Base-by-base conservation (phyloP, 768 basidiomycete species). In the Tylopilus sp. region DNA sequence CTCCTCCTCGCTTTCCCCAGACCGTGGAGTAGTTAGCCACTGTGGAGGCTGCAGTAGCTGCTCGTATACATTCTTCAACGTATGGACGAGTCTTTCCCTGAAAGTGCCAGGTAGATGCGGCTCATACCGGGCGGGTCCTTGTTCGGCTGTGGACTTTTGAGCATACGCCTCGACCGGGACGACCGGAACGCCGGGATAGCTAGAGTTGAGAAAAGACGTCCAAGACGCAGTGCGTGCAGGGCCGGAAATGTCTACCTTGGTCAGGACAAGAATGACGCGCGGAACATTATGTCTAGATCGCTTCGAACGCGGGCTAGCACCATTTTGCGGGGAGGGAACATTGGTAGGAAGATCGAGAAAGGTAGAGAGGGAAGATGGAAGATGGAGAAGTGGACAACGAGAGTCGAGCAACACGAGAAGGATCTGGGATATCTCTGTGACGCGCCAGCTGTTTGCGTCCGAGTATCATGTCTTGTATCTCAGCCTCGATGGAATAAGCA, bases 391-490 rank as follows among this genome's bases (percentile, higher is more conserved):
- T 0, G 96, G 94, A 64, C 91, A 94, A 36, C 96, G 86, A 16
- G 89, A 87, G 69, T 97, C 95, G 30, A 96, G 78, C 38, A 98
- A 81, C 45, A 96, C 78, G 45, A 97, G 82, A 19, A 98, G 75
- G 57, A 98, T 90, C 61, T 93, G 83, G 0, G 91, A 91, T 24
- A 89, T 87, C 71, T 98, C 96, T 7, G 87, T 84, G 21, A 97
- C 95, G 33, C 96, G 83, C 96, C 96, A 98, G 60, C 89, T 92
- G 61, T 56, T 48, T 56, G 30, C 3, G 38, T 26, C n/a, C 42
- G 44, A 60, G 33, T 30, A 31, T 29, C 36, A 30, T 37, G 43
- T 17, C n/a, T n/a, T n/a, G 17, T n/a, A n/a, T 36, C 50, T 24
- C 44, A 50, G 44, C 38, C 44, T 44, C 24, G 12, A 42, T 30